These are phyloP conservation scores for Solanum microdontum DNA, from an alignment of 257 asterid species.

Conservation along the genomic window DNA sequence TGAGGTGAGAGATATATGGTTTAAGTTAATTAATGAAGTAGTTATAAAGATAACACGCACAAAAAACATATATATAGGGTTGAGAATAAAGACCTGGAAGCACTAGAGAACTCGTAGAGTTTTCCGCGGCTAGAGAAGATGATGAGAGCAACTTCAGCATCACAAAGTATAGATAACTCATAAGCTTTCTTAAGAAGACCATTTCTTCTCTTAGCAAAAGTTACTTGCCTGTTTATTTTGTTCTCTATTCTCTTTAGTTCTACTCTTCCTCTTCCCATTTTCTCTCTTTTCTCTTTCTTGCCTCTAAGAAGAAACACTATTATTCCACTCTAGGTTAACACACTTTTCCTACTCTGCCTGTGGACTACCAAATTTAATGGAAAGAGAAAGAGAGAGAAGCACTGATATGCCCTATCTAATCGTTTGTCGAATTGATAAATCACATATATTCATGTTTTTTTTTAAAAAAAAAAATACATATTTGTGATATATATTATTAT, in stretches of 20 bases:
- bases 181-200: conserved; percentile 24
- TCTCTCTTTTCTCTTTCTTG: neutral
- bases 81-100: conserved; percentile 6
- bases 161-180: conserved; percentile 21
- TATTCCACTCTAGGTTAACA: neutral
- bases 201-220: conserved; percentile 29
- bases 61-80: neutral
- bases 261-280: conserved; percentile 11
- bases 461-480: no score
- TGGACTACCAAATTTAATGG: neutral
- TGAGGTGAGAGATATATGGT: neutral
- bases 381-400: neutral
- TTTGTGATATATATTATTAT: no score
- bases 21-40: neutral
- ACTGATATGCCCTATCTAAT: conserved; percentile 1
- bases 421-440: neutral
- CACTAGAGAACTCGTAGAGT: conserved; percentile 21
- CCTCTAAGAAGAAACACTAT: neutral
- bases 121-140: conserved; percentile 24
- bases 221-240: conserved; percentile 26
- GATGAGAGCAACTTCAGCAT: conserved; percentile 30
- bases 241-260: conserved; percentile 24
- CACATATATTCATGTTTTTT: no score
- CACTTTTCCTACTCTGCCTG: neutral
- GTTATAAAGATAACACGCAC: neutral